phyloP scores from a whole-genome alignment of 176 grass and related monocot genomes.

The Elymus sibiricus region DNA sequence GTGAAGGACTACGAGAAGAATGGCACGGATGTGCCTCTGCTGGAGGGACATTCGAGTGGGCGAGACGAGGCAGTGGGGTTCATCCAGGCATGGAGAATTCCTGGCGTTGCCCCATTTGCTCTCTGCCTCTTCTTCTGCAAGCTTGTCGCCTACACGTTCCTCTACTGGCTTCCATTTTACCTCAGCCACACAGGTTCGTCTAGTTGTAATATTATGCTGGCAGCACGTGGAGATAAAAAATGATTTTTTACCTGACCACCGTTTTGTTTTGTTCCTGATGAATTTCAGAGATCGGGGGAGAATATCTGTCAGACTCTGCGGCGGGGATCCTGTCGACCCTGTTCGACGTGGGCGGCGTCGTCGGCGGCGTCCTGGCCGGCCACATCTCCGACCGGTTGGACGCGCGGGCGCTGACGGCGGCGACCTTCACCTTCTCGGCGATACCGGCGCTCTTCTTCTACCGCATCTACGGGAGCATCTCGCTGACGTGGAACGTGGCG shows the following conservation, averaged over 20 bases:
- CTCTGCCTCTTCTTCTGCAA: slow-evolving; percentile 89
- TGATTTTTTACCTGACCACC: background rate
- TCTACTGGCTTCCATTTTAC: slow-evolving; percentile 89
- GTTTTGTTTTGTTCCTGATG: background rate
- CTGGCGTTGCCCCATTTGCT: slow-evolving; percentile 73
- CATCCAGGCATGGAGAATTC: slow-evolving; percentile 75
- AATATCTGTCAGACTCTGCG: slow-evolving; percentile 53
- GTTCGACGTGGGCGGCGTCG: slow-evolving; percentile 78
- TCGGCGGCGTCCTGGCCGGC: slow-evolving; percentile 69
- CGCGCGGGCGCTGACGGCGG: slow-evolving; percentile 67
- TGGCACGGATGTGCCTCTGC: slow-evolving; percentile 38
- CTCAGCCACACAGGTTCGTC: slow-evolving; percentile 85
- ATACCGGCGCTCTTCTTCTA: slow-evolving; percentile 84
- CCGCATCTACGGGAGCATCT: slow-evolving; percentile 62
- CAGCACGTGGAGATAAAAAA: background rate
- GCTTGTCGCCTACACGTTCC: slow-evolving; percentile 82
- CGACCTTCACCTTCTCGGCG: slow-evolving; percentile 68
- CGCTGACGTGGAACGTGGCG: slow-evolving; percentile 50
- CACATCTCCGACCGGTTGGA: slow-evolving; percentile 81
- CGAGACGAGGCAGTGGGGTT: slow-evolving; percentile 61
- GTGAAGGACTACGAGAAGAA: slow-evolving; percentile 43
- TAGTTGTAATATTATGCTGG: background rate
- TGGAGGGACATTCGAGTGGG: slow-evolving; percentile 25
- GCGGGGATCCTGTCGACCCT: slow-evolving; percentile 63
- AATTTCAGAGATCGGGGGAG: slow-evolving; percentile 63